A percentile compares a stretch with the other conserved stretches of the same genome.
Conservation (phyloP, 2,329 filamentous ascomycete species). For the Mycosphaerella sp. region DNA sequence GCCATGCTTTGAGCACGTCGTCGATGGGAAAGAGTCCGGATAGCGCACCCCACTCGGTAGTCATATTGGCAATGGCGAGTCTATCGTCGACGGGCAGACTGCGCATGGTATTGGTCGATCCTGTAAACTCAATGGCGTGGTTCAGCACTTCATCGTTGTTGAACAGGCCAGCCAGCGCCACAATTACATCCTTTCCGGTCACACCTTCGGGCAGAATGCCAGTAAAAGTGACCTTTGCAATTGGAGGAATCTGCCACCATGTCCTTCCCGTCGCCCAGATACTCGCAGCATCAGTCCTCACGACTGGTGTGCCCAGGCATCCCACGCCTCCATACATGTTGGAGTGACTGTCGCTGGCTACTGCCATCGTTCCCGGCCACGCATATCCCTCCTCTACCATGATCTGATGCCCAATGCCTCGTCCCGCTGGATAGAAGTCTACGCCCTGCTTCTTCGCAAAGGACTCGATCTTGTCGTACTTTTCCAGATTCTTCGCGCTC, state of each 20-base stretch:
- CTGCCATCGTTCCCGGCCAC: constrained; percentile 78
- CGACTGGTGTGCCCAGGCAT: constrained; percentile 70
- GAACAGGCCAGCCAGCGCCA: constrained; percentile 80
- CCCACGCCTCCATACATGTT: constrained; percentile 81
- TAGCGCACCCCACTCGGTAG: constrained; percentile 72
- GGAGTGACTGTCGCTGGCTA: constrained; percentile 70
- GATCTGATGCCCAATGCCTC: constrained; percentile 84
- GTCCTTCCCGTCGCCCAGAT: constrained; percentile 79
- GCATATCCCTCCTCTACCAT: constrained; percentile 80
- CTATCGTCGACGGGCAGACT: constrained; percentile 67
- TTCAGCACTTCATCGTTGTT: constrained; percentile 84
- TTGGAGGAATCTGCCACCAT: constrained; percentile 84
- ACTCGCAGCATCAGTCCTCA: constrained; percentile 77
- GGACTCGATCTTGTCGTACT: constrained; percentile 72
- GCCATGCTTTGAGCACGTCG: constrained; percentile 61
- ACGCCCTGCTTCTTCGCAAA: constrained; percentile 76
- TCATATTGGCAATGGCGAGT: constrained; percentile 73
- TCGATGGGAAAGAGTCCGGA: constrained; percentile 78
- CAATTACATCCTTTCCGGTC: constrained; percentile 89
- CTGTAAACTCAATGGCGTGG: constrained; percentile 82
- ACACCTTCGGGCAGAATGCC: constrained; percentile 72
- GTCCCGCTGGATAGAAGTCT: constrained; percentile 67
- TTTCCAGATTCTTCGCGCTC: constrained; percentile 68
- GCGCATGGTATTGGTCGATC: constrained; percentile 67
- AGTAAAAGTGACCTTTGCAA: constrained; percentile 71